These are phyloP conservation scores for Umbelopsis isabellina DNA, from an alignment of 192 early-diverging fungal genomes.

Conservation along the genomic window DNA sequence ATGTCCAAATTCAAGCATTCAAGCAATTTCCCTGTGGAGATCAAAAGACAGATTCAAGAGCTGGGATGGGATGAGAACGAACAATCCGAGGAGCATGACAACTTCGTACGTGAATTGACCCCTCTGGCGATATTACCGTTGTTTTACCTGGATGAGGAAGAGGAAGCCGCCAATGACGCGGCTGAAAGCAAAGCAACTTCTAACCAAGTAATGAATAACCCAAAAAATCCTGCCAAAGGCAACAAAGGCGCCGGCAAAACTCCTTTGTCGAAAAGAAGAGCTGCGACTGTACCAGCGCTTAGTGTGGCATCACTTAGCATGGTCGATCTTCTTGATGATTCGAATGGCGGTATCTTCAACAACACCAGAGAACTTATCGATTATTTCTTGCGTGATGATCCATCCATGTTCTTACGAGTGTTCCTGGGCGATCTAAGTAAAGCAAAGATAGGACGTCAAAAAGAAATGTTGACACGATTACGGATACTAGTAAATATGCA, in stretches of 20 bases:
- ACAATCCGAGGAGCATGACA: constrained; percentile 46
- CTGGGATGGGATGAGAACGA: constrained; percentile 58
- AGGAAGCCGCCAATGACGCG: constrained; percentile 11
- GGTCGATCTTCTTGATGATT: constrained; percentile 57
- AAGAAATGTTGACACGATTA: constrained; percentile 46
- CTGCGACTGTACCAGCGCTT: constrained; percentile 46
- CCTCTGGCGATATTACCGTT: constrained; percentile 53
- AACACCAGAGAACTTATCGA: constrained; percentile 46
- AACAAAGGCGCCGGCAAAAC: not conserved
- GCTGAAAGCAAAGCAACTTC: constrained; percentile 3
- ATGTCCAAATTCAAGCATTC: constrained; percentile 51
- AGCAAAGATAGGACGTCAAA: constrained; percentile 36
- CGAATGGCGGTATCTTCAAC: constrained; percentile 49
- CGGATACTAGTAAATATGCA: constrained; percentile 49
- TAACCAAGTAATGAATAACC: constrained; percentile 3
- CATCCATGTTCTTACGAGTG: constrained; percentile 52
- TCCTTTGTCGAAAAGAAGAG: constrained; percentile 31
- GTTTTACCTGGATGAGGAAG: constrained; percentile 52
- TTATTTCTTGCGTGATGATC: constrained; percentile 58
- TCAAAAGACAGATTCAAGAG: constrained; percentile 54
- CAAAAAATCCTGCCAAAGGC: not conserved
- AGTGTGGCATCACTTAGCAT: constrained; percentile 48
- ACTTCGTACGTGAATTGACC: constrained; percentile 44
- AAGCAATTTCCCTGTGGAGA: constrained; percentile 51
- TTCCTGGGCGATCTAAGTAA: constrained; percentile 58